Evolutionary conservation across 73 alveolate genomes (phyloP).

Genomic region (Paraurostyla sp.): DNA sequence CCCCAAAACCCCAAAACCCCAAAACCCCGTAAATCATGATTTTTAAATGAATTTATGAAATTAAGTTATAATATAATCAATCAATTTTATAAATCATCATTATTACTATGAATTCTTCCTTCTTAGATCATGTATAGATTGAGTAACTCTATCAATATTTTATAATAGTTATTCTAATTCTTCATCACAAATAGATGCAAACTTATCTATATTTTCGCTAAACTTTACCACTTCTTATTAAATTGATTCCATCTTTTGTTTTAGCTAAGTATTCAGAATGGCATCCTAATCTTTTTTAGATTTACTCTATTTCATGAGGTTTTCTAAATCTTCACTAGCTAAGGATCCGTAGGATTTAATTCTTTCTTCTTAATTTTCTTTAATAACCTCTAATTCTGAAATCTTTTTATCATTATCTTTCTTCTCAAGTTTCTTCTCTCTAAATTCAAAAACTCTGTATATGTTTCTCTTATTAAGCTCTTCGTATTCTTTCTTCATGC

Average conservation of each 20-base stretch:
- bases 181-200: conserved; percentile 23
- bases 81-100: background rate
- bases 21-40: too few species aligned
- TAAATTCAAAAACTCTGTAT: conserved; percentile 39
- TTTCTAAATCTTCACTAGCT: conserved; percentile 28
- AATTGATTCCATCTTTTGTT: background rate
- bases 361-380: background rate
- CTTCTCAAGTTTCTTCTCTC: conserved; percentile 42
- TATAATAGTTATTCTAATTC: background rate
- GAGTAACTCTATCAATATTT: conserved; percentile 1
- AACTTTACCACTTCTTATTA: conserved; percentile 7
- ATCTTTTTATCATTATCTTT: background rate
- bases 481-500: conserved; percentile 61
- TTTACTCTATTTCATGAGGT: background rate
- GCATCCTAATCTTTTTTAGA: conserved; percentile 37
- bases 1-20: too few species aligned
- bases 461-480: conserved; percentile 56
- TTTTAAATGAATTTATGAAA: conserved; percentile 1
- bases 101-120: background rate
- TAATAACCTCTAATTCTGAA: background rate
- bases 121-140: conserved; percentile 26
- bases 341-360: background rate
- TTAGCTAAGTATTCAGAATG: background rate
- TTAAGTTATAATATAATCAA: background rate
- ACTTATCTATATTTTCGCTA: conserved; percentile 22